These are phyloP conservation scores for Cyclotella baltica DNA, from an alignment of 108 stramenopile genomes.

Conservation along the genomic window DNA sequence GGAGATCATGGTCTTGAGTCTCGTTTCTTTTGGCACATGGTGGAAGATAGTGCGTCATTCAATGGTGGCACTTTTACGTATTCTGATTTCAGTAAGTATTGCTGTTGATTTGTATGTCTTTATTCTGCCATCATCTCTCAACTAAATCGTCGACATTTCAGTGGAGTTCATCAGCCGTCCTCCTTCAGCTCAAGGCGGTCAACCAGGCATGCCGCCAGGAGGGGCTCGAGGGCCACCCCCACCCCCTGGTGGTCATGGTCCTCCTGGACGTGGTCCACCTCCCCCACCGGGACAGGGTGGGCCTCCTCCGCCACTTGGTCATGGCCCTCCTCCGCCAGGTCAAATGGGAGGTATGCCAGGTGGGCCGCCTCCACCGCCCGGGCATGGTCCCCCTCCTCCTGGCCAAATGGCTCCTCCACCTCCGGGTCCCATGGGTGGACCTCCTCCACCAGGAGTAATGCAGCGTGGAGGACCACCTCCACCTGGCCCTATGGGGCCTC, in stretches of 20 bases:
- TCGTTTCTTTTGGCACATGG: conserved; percentile 94
- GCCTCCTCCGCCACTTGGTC: neutral
- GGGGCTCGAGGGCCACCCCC: neutral
- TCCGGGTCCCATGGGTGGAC: neutral
- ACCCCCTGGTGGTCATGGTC: conserved; percentile 6
- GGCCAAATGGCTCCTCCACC: neutral
- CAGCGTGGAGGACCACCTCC: conserved; percentile 13
- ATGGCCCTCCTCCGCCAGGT: neutral
- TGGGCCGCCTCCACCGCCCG: neutral
- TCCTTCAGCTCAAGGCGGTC: conserved; percentile 14
- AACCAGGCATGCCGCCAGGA: conserved; percentile 11
- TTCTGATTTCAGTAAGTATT: conserved; percentile 68
- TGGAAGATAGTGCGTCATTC: conserved; percentile 96
- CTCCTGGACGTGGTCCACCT: neutral
- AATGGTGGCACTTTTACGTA: conserved; percentile 93
- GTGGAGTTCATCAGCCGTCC: conserved; percentile 21
- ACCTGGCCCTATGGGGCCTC: neutral
- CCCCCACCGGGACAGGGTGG: neutral
- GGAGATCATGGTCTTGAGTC: conserved; percentile 88
- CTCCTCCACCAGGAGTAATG: conserved; percentile 8
- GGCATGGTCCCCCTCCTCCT: neutral
- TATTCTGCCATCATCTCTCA: neutral
- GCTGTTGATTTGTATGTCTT: neutral
- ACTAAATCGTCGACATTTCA: neutral
- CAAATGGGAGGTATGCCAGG: conserved; percentile 8